Base-by-base conservation (phyloP, 257 asterid species). In the Ehretia macrophylla region DNA sequence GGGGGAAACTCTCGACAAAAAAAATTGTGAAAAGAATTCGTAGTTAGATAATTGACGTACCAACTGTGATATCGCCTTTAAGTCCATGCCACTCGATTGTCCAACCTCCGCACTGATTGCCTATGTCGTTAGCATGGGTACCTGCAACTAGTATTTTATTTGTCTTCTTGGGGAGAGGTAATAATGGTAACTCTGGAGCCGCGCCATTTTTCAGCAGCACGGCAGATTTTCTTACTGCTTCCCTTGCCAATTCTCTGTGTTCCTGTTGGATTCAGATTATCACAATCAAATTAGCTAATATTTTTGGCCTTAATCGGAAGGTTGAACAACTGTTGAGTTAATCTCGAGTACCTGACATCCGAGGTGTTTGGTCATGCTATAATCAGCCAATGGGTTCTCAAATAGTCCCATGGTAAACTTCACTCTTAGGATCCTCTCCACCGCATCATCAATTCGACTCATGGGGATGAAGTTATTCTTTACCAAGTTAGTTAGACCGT, bases 71-170 rank as follows among this genome's bases (percentile, higher is more conserved):
- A 62, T 83, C 62, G 37, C 83, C 85, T 0, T 68, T 51, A 4
- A 8, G 62, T 5, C 83, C 86, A 8, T 67, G 48, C 91, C 88
- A 83, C 18, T 63, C 65, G 10, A 85, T 81, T 11, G 91, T 83
- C 95, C 95, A 85, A 50, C 90, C 90, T 39, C 95, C 95, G 17
- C 88, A 80, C 60, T 85, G 90, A 8, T 74, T 68, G 5, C 95
- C 95, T 10, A 83, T 70, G 52, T 85, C 66, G 16, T 85, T 1
- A 5, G 90, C 84, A 20, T 83, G 90, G 11, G 68, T 78, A 16
- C 88, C 95, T 0, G 86, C 82, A 45, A 83, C 86, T 22, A 83
- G 84, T 52, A 83, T 68, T 73, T 53, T 68, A 17, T 51, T 40
- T 0, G 83, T 49, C 14, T 49, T 72, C 54, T 68, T 80, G 1